These are phyloP conservation scores for Aspergillus felis DNA, from an alignment of 2,329 filamentous ascomycete genomes.

Conservation along the genomic window DNA sequence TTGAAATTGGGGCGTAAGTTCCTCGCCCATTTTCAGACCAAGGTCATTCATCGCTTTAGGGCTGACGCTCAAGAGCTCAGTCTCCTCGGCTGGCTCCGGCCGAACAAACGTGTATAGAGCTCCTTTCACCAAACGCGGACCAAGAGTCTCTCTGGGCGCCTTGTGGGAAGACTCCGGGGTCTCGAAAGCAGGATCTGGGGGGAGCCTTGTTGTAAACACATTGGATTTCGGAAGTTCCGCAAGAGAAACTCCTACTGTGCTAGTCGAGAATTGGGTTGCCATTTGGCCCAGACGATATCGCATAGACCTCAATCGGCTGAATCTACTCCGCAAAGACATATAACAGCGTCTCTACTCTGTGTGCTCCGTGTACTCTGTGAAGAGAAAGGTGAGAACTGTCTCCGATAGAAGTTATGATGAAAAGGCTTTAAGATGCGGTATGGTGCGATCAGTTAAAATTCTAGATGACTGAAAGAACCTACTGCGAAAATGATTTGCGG, in stretches of 20 bases:
- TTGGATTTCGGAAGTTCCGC: constrained; percentile 60
- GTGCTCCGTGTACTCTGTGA: not conserved
- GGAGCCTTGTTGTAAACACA: constrained; percentile 63
- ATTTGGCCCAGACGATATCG: constrained; percentile 41
- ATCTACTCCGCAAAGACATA: constrained; percentile 23
- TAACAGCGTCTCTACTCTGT: constrained; percentile 6
- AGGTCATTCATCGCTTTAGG: constrained; percentile 73
- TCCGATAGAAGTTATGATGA: not conserved
- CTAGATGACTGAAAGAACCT: not conserved
- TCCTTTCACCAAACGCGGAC: constrained; percentile 76
- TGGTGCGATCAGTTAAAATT: not conserved
- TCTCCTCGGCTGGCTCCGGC: constrained; percentile 66
- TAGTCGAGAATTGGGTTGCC: constrained; percentile 40
- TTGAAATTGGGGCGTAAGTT: constrained; percentile 68
- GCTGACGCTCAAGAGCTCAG: constrained; percentile 79
- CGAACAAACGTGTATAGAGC: constrained; percentile 89
- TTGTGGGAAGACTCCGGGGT: constrained; percentile 78
- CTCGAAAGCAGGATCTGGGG: constrained; percentile 72
- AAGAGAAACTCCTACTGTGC: constrained; percentile 32
- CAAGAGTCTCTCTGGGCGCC: constrained; percentile 71
- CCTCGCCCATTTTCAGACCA: constrained; percentile 67
- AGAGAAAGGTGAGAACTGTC: not conserved
- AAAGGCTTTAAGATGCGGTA: not conserved
- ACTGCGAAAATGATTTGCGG: not conserved
- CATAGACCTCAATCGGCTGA: constrained; percentile 13